Evolutionary conservation across 148 eudicot species (phyloP), one percentile per base, ranked within the genome.

Genomic region (Heliosperma pusillum): DNA sequence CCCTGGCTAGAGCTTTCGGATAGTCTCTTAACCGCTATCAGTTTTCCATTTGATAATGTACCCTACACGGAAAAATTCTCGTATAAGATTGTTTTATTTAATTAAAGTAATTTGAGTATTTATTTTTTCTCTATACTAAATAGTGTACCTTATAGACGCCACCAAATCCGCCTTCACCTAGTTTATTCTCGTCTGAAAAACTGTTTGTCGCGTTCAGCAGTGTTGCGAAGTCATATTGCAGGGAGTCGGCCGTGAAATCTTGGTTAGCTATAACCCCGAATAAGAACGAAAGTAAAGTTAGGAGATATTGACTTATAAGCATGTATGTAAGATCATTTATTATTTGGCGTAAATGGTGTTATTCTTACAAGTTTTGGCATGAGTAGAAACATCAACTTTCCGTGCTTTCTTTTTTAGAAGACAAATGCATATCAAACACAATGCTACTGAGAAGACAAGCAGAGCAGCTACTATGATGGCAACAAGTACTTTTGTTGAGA

Each of bases 11-110:
- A 74, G 30, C 50, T 42, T 55, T 61, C 56, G 1, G 74, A 80
- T 27, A 83, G 17, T 45, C 81, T 83, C 74, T 76, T 82, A 0
- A 82, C 68, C 11, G 85, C 85, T 26, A 82, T 76, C 42, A 79
- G 73, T 71, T 76, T 66, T 3, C 81, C 84, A 15, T 64, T 30
- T 12, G 76, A 20, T 55, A 78, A 60, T 11, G 3, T 66, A 6
- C 84, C 84, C 84, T 82, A 27, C 0, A 22, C 3, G 7, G 1
- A 61, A 10, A 47, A 25, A 29, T 27, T 19, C 29, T 26, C 27
- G 0, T 13, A 13, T 47, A 7, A 17, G 36, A 25, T 6, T 25
- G 4, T 61, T 33, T 3, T 3, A 33, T 33, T 33, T 33, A 33
- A 33, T 15, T n/a, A 47, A 25, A 25, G 3, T 9, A 19, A 24